Conservation (phyloP, 306 rosid genomes). For the Quercus variabilis region DNA sequence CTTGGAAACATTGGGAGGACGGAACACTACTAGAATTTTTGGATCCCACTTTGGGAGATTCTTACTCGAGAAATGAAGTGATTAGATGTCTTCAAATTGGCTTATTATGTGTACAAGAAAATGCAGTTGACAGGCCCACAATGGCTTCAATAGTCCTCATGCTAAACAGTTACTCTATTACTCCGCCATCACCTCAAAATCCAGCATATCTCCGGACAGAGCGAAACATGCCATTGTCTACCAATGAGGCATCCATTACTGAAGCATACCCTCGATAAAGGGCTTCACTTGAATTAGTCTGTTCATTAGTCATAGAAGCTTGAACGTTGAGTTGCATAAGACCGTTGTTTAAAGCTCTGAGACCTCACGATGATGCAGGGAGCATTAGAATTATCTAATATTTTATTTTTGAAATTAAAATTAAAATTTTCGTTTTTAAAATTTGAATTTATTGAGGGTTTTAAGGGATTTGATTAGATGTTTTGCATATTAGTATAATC, state of each 20-base stretch:
- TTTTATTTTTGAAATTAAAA: too few relatives aligned
- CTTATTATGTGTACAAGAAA: constrained; percentile 49
- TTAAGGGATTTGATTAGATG: too few relatives aligned
- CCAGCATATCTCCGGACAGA: constrained; percentile 28
- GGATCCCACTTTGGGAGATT: constrained; percentile 29
- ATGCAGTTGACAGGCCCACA: constrained; percentile 42
- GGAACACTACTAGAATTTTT: constrained; percentile 18
- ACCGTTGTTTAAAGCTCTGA: too few relatives aligned
- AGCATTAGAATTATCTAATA: too few relatives aligned
- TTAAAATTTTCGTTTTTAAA: too few relatives aligned
- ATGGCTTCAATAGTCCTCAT: constrained; percentile 43
- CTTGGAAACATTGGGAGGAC: constrained; percentile 42
- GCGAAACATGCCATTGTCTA: not conserved
- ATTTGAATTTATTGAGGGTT: too few relatives aligned
- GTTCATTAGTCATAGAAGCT: not conserved
- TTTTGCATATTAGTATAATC: too few relatives aligned
- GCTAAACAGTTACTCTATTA: constrained; percentile 39
- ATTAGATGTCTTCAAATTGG: constrained; percentile 52
- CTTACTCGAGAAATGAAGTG: constrained; percentile 26
- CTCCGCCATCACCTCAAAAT: constrained; percentile 15
- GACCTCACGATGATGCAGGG: too few relatives aligned
- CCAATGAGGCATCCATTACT: constrained; percentile 5
- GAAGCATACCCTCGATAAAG: not conserved
- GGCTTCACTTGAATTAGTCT: not conserved
- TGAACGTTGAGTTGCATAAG: too few relatives aligned